phyloP scores from a whole-genome alignment of 345 rosid genomes.

The Populus alba region DNA sequence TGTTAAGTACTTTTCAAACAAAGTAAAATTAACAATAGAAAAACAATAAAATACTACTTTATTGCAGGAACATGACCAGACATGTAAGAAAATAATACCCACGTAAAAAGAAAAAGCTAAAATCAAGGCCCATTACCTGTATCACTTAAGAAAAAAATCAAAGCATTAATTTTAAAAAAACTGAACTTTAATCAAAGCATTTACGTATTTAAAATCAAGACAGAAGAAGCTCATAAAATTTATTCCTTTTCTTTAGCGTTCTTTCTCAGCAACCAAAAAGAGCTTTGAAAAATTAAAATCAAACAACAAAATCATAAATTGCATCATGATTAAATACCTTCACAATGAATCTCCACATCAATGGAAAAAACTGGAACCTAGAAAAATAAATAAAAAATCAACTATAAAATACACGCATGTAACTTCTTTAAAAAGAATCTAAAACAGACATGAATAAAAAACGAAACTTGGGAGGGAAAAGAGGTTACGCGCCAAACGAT shows the following conservation, averaged over 20 bases:
- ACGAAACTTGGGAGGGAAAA: neutral
- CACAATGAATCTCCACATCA: conserved; percentile 14
- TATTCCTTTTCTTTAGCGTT: neutral
- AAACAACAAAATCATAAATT: neutral
- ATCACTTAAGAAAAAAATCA: neutral
- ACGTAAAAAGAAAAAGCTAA: neutral
- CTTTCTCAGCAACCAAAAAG: conserved; percentile 23
- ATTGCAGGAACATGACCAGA: neutral
- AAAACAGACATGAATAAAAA: neutral
- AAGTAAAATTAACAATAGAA: neutral
- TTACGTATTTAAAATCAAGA: neutral
- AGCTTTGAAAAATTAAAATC: neutral
- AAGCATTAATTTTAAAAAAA: neutral
- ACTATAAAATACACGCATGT: neutral
- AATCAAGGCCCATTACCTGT: neutral
- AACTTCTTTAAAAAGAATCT: neutral
- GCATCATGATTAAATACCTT: conserved; percentile 13
- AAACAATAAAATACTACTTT: no score
- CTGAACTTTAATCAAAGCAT: neutral
- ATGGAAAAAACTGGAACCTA: neutral
- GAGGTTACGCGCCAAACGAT: neutral
- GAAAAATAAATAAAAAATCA: conserved; percentile 8
- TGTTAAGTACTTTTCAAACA: neutral
- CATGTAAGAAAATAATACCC: neutral
- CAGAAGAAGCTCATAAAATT: neutral